Evolutionary conservation across 768 basidiomycete genomes (phyloP).

Genomic region (Collybiopsis luxurians): DNA sequence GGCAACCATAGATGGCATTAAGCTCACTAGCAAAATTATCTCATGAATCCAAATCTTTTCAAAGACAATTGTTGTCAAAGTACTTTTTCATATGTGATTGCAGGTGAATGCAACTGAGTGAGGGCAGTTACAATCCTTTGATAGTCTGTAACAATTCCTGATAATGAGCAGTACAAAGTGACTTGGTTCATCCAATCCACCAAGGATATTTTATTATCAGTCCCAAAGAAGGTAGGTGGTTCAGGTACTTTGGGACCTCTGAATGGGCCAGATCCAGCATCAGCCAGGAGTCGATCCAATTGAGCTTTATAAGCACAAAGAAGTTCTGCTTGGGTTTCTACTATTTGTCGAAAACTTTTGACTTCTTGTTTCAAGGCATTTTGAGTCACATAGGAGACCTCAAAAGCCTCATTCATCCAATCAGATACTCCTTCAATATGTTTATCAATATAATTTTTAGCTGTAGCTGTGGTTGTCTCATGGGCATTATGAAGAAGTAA

Average conservation of each 20-base stretch:
- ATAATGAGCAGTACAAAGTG: neutral
- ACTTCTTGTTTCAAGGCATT: neutral
- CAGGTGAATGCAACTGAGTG: neutral
- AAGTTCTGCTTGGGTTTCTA: neutral
- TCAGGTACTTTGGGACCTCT: neutral
- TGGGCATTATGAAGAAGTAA: neutral
- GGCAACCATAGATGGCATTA: neutral
- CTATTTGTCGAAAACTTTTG: neutral
- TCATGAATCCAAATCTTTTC: neutral
- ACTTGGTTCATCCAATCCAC: conserved; percentile 2
- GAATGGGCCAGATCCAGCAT: too few species aligned
- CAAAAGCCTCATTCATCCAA: neutral
- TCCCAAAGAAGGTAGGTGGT: neutral
- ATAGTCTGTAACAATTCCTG: neutral
- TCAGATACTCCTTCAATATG: neutral
- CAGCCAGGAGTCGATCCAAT: neutral
- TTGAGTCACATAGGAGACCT: neutral
- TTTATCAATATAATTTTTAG: neutral
- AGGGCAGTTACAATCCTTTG: neutral
- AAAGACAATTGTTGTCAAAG: neutral
- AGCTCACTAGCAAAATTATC: neutral
- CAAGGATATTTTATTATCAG: neutral
- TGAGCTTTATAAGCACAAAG: neutral
- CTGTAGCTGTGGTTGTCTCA: neutral
- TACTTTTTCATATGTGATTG: neutral